Evolutionary conservation across 2,329 filamentous ascomycete genomes (phyloP).

Genomic region (Phaeosphaeria sp.): DNA sequence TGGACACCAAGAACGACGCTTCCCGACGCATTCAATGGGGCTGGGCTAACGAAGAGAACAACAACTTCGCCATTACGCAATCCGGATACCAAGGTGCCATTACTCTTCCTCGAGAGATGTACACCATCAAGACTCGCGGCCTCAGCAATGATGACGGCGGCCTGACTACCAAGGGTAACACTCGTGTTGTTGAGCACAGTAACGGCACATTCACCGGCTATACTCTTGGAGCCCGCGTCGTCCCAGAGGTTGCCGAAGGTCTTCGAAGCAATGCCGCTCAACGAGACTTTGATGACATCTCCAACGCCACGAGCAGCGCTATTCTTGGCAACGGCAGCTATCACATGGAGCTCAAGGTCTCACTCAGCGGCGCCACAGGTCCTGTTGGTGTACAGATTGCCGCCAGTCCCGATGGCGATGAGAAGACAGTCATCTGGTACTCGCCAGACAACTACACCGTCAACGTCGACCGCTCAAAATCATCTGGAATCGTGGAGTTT

Average conservation of each 20-base stretch:
- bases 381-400: slow-evolving; percentile 53
- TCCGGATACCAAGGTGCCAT: slow-evolving; percentile 55
- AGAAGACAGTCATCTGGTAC: slow-evolving; percentile 56
- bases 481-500: slow-evolving; percentile 52
- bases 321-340: slow-evolving; percentile 37
- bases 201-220: slow-evolving; percentile 53
- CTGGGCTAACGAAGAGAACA: slow-evolving; percentile 55
- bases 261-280: slow-evolving; percentile 40
- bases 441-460: slow-evolving; percentile 55
- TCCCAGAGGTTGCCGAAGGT: slow-evolving; percentile 53
- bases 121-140: slow-evolving; percentile 52
- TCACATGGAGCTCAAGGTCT: slow-evolving; percentile 53
- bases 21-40: slow-evolving; percentile 55
- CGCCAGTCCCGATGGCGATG: slow-evolving; percentile 51
- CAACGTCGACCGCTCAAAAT: slow-evolving; percentile 53
- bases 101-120: slow-evolving; percentile 55
- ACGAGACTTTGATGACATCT: slow-evolving; percentile 25
- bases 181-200: slow-evolving; percentile 40
- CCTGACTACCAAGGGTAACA: slow-evolving; percentile 45
- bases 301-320: slow-evolving; percentile 27
- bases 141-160: slow-evolving; percentile 46
- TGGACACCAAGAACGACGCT: slow-evolving; percentile 55
- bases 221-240: slow-evolving; percentile 53
- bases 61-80: slow-evolving; percentile 50
- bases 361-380: slow-evolving; percentile 48